Base-by-base conservation (phyloP, 345 rosid species). In the Stellera chamaejasme region DNA sequence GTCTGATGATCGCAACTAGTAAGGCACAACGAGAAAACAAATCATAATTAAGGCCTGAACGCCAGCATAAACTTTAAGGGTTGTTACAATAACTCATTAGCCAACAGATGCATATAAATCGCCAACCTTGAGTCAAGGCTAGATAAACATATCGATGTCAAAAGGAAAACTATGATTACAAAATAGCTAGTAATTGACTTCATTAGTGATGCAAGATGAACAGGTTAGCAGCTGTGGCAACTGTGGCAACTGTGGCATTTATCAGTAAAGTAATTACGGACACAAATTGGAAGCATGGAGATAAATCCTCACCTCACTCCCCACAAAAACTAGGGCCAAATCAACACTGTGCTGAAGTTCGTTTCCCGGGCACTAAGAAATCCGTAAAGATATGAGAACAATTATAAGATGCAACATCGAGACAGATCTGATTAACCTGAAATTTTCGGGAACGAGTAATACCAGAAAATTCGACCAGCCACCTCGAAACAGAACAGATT, bases 381-480 rank as follows among this genome's bases (percentile, higher is more conserved):
- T 49, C 36, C 1, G 46, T 56, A 54, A 39, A 8, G 28, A 58
- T 42, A 44, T 15, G 5, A 52, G 52, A 1, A 50, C 3, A 14
- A 15, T 14, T 50, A 10, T 16, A 12, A 50, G 26, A 19, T 9
- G 27, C 11, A 26, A 50, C 11, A 19, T 2, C 28, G 11, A 19
- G 23, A 50, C 15, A 50, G 10, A 8, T 46, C 26, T 15, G 10
- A 16, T 14, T 19, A 50, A 4, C 14, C 26, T 7, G 36, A 32
- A 32, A 32, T 50, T 23, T 32, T 7, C 8, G n/a, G 28, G 32
- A 47, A 52, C 41, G 47, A 66, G 19, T 32, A 36, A 44, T 70
- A 90, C 97, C 88, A 93, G 75, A 45, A 87, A 69, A 64, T 85
- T 76, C 26, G 95, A 83, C 96, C 92, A 93, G 58, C 90, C 87